phyloP scores from a whole-genome alignment of 2,329 filamentous ascomycete genomes.

The Ceratocystis colombiana region DNA sequence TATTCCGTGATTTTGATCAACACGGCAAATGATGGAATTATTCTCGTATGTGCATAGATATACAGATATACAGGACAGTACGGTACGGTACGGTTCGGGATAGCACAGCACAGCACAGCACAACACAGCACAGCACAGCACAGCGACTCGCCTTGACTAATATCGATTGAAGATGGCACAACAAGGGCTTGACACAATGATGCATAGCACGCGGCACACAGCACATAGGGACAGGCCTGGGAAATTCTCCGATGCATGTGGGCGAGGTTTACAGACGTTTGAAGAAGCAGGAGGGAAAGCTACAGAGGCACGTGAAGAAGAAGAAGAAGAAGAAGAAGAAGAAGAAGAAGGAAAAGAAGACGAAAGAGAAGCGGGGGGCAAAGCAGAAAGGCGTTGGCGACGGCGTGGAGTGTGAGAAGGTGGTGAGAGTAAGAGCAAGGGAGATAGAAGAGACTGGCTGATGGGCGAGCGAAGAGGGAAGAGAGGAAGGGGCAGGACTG shows the following conservation, averaged over 20 bases:
- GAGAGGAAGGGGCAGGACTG: slow-evolving; percentile 6
- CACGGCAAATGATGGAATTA: neutral
- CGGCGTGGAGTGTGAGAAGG: neutral
- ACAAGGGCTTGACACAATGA: neutral
- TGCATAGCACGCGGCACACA: neutral
- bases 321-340: neutral
- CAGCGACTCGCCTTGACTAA: neutral
- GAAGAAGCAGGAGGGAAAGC: neutral
- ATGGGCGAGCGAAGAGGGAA: neutral
- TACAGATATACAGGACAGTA: no score
- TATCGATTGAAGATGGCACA: neutral
- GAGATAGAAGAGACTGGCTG: neutral
- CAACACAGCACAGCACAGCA: no score
- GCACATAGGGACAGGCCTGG: no score
- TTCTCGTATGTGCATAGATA: no score
- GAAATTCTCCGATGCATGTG: slow-evolving; percentile 12
- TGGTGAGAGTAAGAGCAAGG: no score
- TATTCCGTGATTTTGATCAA: neutral
- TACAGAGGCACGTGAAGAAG: neutral
- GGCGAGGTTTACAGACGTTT: neutral
- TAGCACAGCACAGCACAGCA: no score
- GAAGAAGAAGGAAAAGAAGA: neutral
- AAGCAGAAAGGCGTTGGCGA: neutral
- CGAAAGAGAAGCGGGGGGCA: neutral
- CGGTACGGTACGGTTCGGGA: no score